phyloP scores from a whole-genome alignment of 257 asterid species.

The Thymus quinquecostatus region DNA sequence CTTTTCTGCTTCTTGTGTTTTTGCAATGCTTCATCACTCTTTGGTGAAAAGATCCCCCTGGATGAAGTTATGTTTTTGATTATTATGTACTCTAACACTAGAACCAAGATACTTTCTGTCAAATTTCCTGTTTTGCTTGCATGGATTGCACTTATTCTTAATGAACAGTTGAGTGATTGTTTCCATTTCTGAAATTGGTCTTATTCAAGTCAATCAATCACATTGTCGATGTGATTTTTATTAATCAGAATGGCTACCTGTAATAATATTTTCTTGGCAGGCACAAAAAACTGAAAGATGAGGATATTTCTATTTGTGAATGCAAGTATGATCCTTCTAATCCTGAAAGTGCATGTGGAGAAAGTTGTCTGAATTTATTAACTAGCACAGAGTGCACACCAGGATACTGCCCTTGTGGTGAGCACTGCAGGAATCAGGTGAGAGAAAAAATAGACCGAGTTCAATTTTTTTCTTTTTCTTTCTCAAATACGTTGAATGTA shows the following conservation, averaged over 20 bases:
- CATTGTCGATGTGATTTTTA: neutral
- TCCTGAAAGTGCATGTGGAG: slow-evolving; percentile 91
- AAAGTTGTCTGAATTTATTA: slow-evolving; percentile 80
- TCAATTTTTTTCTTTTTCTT: slow-evolving; percentile 11
- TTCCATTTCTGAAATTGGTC: neutral
- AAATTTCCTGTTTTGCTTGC: neutral
- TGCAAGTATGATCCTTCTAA: slow-evolving; percentile 65
- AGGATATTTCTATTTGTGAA: slow-evolving; percentile 78
- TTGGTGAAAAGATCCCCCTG: neutral
- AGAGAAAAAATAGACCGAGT: slow-evolving; percentile 7
- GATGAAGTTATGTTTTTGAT: neutral
- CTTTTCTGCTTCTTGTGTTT: neutral
- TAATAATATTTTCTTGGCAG: slow-evolving; percentile 34
- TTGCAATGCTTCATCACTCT: neutral
- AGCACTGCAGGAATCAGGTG: slow-evolving; percentile 85
- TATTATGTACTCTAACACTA: too few relatives aligned
- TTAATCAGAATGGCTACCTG: slow-evolving; percentile 2
- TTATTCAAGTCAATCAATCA: neutral
- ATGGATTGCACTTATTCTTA: neutral
- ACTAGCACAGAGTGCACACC: slow-evolving; percentile 95
- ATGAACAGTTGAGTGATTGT: neutral
- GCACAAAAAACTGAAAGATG: slow-evolving; percentile 66
- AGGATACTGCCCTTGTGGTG: slow-evolving; percentile 76
- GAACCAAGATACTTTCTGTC: neutral
- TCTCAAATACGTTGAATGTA: neutral